These are phyloP conservation scores for Cercospora sojina DNA, from an alignment of 2,329 filamentous ascomycete species.

Conservation along the genomic window DNA sequence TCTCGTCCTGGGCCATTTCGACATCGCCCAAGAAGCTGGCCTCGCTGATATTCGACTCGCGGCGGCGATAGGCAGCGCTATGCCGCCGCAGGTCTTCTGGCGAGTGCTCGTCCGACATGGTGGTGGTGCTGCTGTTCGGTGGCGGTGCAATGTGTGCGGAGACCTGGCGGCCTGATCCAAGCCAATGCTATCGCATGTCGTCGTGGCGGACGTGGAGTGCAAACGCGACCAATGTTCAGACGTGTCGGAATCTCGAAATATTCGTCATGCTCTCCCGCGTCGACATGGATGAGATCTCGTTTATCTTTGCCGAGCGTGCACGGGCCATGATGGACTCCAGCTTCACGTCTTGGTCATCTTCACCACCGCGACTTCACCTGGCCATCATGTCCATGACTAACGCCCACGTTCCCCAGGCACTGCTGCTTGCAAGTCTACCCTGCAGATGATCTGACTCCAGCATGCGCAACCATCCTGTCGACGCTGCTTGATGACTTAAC, in stretches of 20 bases:
- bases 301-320: not conserved
- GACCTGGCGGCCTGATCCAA: not conserved
- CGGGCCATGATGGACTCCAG: not conserved
- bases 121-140: not conserved
- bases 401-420: not conserved
- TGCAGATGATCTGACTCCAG: not conserved
- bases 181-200: conserved; percentile 10
- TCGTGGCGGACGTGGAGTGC: not conserved
- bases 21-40: conserved; percentile 77
- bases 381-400: not conserved
- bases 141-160: not conserved
- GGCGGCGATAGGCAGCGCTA: conserved; percentile 53
- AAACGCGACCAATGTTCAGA: not conserved
- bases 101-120: conserved; percentile 27
- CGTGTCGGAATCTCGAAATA: not conserved
- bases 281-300: conserved; percentile 3
- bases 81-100: conserved; percentile 23
- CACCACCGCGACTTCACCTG: not conserved
- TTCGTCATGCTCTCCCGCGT: conserved; percentile 1
- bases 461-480: not conserved
- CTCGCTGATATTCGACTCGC: conserved; percentile 69
- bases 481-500: not conserved
- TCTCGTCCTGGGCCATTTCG: conserved; percentile 97
- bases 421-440: not conserved
- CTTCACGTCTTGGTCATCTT: not conserved